Evolutionary conservation across 2,329 filamentous ascomycete genomes (phyloP), one percentile per base, ranked within the genome.

Genomic region (Botrytis porri): DNA sequence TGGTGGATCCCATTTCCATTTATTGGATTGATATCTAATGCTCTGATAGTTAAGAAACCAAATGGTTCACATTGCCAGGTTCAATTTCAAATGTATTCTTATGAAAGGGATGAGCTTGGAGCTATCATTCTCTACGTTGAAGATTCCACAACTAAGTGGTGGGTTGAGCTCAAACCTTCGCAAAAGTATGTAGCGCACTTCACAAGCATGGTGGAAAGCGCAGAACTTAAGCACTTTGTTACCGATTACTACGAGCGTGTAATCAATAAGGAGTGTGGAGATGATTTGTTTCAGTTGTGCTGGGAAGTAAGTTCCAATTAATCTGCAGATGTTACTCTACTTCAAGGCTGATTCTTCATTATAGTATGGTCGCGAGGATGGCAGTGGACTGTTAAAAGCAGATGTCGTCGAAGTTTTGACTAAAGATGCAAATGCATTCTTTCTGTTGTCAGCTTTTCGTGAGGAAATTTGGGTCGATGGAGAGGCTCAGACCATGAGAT

Each of bases 211-310:
- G 64, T 72, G 22, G 70, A 41, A 29, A 72, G 70, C 60, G 70
- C 70, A 16, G 70, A 72, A 25, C 54, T 72, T 22, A 72, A 67
- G 51, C 62, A 72, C n/a, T 72, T 72, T 45, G 39, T 72, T n/a
- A 72, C 61, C 22, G 70, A 72, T 67, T 72, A 67, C n/a, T 72
- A 72, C n/a, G 43, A 67, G 22, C 62, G 62, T 29, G 70, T 72
- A 45, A 16, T 59, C n/a, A 54, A 25, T n/a, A n/a, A 7, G 12
- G 62, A 67, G 16, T 41, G 25, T 22, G 39, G 67, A 18, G 70
- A 72, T 67, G 62, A 60, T n/a, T n/a, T 72, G 25, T 16, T 5
- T 32, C 48, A 72, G 22, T 20, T 72, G 10, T 67, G 45, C 18
- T 72, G 70, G 70, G 70, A 72, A 66, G 70, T 72, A 35, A 57